These are phyloP conservation scores for Aspergillus ustus DNA, from an alignment of 2,329 filamentous ascomycete species.

Conservation along the genomic window DNA sequence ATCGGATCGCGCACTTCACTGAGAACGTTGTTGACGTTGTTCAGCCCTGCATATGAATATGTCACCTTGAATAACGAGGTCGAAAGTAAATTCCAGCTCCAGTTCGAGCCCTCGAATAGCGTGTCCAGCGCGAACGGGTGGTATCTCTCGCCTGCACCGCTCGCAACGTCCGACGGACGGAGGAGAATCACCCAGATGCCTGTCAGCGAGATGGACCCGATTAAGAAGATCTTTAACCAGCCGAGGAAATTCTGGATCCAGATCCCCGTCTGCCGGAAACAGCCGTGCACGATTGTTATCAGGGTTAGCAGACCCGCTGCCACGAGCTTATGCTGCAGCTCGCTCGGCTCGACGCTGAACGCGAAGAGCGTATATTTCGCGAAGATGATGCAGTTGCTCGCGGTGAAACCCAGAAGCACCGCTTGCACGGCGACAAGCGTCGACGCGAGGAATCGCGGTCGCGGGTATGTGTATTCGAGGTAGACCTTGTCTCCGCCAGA, in stretches of 20 bases:
- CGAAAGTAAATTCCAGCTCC: slow-evolving; percentile 70
- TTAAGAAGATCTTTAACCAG: slow-evolving; percentile 65
- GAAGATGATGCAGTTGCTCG: slow-evolving; percentile 72
- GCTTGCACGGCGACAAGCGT: slow-evolving; percentile 67
- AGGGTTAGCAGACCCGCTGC: slow-evolving; percentile 61
- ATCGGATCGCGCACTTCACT: slow-evolving; percentile 73
- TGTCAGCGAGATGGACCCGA: slow-evolving; percentile 65
- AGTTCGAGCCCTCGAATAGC: slow-evolving; percentile 68
- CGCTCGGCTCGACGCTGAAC: slow-evolving; percentile 55
- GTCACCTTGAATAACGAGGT: slow-evolving; percentile 67
- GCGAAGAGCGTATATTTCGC: slow-evolving; percentile 69
- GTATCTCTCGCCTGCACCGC: neutral
- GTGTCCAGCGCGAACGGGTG: slow-evolving; percentile 51
- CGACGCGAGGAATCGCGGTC: slow-evolving; percentile 67
- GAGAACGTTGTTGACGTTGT: slow-evolving; percentile 71
- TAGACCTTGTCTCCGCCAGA: slow-evolving; percentile 73
- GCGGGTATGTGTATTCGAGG: slow-evolving; percentile 69
- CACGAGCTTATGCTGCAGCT: slow-evolving; percentile 59
- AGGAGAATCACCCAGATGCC: slow-evolving; percentile 64
- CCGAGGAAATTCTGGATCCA: slow-evolving; percentile 65
- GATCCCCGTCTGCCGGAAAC: slow-evolving; percentile 62
- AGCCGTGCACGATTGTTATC: slow-evolving; percentile 64
- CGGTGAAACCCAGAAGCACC: slow-evolving; percentile 68
- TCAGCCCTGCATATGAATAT: slow-evolving; percentile 70
- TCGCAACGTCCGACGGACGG: slow-evolving; percentile 32